phyloP scores from a whole-genome alignment of 768 basidiomycete species.

The Suillus subaureus region DNA sequence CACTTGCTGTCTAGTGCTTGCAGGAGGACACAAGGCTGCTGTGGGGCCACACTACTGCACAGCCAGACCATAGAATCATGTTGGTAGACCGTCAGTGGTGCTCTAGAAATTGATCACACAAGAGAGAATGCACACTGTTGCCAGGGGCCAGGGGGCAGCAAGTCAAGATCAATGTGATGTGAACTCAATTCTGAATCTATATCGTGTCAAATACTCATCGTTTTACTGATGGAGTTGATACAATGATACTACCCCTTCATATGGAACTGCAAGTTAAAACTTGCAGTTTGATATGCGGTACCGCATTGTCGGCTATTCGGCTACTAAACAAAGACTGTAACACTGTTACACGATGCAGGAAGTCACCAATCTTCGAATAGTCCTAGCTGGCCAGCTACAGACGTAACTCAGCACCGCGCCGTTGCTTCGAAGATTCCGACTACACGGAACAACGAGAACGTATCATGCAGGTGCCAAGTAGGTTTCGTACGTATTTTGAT shows the following conservation, averaged over 20 bases:
- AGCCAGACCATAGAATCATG: no score
- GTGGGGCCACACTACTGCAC: no score
- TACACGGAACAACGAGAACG: not conserved
- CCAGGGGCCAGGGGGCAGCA: no score
- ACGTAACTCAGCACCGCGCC: not conserved
- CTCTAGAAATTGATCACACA: no score
- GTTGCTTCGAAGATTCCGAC: not conserved
- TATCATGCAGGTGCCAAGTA: not conserved
- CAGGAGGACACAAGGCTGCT: no score
- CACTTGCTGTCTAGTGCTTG: no score
- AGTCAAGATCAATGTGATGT: no score
- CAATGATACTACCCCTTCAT: not conserved
- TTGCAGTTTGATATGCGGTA: not conserved
- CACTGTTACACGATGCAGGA: not conserved
- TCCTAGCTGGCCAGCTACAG: not conserved
- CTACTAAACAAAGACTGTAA: not conserved
- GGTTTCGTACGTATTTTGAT: not conserved
- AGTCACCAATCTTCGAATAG: not conserved
- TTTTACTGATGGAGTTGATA: not conserved
- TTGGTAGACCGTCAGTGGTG: no score
- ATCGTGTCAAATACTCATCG: no score
- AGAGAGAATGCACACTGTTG: no score
- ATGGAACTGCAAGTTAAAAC: not conserved
- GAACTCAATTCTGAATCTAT: not conserved
- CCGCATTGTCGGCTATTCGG: not conserved